These are phyloP conservation scores for Penicillium olsonii DNA, from an alignment of 2,329 filamentous ascomycete genomes.

Conservation along the genomic window DNA sequence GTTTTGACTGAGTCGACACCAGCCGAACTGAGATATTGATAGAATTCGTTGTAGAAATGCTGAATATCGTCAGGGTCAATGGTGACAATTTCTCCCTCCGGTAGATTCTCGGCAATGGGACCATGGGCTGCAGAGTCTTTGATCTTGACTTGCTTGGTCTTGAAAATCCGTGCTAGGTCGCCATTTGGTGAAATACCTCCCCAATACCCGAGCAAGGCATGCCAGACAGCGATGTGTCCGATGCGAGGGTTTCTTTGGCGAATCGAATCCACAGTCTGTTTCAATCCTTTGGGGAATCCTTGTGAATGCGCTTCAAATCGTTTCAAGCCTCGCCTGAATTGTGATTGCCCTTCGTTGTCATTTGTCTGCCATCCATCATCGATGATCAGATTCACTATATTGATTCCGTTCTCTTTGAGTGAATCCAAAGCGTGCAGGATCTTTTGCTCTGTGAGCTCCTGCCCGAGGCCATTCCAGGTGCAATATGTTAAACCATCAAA, in stretches of 20 bases:
- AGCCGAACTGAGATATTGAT: slow-evolving; percentile 70
- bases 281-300: slow-evolving; percentile 79
- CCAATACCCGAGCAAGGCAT: slow-evolving; percentile 87
- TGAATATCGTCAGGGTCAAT: slow-evolving; percentile 73
- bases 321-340: slow-evolving; percentile 64
- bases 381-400: slow-evolving; percentile 84
- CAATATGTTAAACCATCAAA: slow-evolving; percentile 93
- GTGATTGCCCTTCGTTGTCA: slow-evolving; percentile 55
- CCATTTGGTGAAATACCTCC: slow-evolving; percentile 78
- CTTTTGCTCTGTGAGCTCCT: slow-evolving; percentile 77
- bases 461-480: slow-evolving; percentile 93
- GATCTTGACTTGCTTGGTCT: slow-evolving; percentile 63
- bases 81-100: slow-evolving; percentile 63
- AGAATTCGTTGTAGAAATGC: slow-evolving; percentile 88
- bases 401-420: slow-evolving; percentile 70
- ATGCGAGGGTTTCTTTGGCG: slow-evolving; percentile 70
- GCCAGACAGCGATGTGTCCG: slow-evolving; percentile 89
- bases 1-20: slow-evolving; percentile 90
- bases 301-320: slow-evolving; percentile 82
- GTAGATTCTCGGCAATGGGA: slow-evolving; percentile 26
- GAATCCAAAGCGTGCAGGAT: slow-evolving; percentile 73
- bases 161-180: slow-evolving; percentile 74
- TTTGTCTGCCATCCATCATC: slow-evolving; percentile 96
- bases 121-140: slow-evolving; percentile 57
- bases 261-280: slow-evolving; percentile 68